Evolutionary conservation across 768 basidiomycete genomes (phyloP).

Genomic region (Botryobasidium botryosum): DNA sequence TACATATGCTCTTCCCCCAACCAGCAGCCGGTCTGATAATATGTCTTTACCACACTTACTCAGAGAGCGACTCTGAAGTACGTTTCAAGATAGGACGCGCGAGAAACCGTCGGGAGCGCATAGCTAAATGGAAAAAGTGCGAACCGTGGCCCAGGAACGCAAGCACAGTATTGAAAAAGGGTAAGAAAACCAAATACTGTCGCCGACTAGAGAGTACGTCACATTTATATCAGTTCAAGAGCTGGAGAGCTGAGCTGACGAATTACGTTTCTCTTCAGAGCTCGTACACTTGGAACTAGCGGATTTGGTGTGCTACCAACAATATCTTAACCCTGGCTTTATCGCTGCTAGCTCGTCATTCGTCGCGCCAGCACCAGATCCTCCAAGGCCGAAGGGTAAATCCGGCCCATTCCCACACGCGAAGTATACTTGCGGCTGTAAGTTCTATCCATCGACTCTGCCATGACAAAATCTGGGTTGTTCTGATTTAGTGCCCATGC

Average conservation of each 20-base stretch:
- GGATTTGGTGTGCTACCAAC: constrained; percentile 40
- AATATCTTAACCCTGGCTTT: constrained; percentile 32
- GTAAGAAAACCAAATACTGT: constrained; percentile 44
- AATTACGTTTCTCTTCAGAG: constrained; percentile 17
- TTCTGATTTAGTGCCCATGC: constrained; percentile 3
- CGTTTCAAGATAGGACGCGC: constrained; percentile 70
- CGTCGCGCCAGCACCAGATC: constrained; percentile 6
- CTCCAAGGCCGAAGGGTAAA: constrained; percentile 21
- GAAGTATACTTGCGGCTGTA: no score
- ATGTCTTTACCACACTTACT: no score
- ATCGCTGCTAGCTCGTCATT: constrained; percentile 3
- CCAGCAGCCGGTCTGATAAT: no score
- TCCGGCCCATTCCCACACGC: no score
- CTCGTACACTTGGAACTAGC: constrained; percentile 67
- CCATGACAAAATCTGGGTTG: no score
- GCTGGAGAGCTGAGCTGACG: background rate
- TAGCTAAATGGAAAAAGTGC: constrained; percentile 65
- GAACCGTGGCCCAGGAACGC: constrained; percentile 55
- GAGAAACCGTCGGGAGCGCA: constrained; percentile 49
- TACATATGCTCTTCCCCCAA: background rate
- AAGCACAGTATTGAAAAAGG: constrained; percentile 47
- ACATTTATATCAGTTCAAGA: background rate
- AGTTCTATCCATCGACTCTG: no score
- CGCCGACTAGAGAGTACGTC: constrained; percentile 42
- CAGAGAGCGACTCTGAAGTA: constrained; percentile 19